Conservation (phyloP, 805 yeast genomes). For the Wickerhamiella azyma region DNA sequence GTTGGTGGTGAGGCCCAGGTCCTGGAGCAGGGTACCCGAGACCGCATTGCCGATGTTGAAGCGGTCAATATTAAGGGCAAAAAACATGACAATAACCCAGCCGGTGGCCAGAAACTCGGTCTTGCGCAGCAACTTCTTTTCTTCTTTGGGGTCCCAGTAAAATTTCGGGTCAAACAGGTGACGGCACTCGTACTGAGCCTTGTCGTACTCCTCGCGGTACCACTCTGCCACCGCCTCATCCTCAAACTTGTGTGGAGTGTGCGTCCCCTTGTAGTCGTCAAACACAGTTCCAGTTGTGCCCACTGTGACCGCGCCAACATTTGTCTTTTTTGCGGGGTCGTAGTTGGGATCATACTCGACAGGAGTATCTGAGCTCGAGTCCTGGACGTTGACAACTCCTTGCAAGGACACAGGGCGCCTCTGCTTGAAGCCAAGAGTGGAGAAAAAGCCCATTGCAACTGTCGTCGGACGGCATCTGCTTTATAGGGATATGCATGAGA, state of each 20-base stretch:
- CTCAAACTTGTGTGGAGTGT: slow-evolving; percentile 22
- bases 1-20: slow-evolving; percentile 38
- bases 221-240: slow-evolving; percentile 36
- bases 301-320: neutral
- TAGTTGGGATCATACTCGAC: neutral
- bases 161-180: slow-evolving; percentile 43
- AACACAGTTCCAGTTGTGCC: neutral
- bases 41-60: slow-evolving; percentile 44
- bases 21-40: slow-evolving; percentile 41
- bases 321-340: neutral
- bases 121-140: slow-evolving; percentile 34
- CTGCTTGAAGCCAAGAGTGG: neutral
- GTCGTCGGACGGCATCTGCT: too few species aligned
- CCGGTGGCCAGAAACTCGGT: slow-evolving; percentile 43
- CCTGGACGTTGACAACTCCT: neutral
- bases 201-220: slow-evolving; percentile 33
- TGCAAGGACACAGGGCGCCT: neutral
- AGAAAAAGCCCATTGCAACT: neutral
- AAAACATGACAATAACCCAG: slow-evolving; percentile 47
- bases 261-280: slow-evolving; percentile 30
- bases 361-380: neutral
- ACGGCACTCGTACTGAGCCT: slow-evolving; percentile 40
- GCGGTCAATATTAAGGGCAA: slow-evolving; percentile 46
- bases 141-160: slow-evolving; percentile 42
- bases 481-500: neutral